Evolutionary conservation across 495 filamentous ascomycete species (phyloP).

Genomic region (Penicillium samsonianum): DNA sequence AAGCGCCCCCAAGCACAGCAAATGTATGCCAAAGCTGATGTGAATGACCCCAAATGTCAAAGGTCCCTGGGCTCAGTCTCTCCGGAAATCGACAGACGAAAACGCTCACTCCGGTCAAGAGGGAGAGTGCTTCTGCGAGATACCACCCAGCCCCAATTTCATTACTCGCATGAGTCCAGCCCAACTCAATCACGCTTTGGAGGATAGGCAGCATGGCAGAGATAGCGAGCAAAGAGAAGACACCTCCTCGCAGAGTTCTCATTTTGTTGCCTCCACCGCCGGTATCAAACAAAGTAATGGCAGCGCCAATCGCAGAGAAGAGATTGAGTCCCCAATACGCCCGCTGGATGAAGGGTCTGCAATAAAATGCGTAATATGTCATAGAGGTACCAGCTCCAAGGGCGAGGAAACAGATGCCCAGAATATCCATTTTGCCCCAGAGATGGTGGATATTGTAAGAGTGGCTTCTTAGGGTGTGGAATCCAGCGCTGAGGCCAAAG

Average conservation of each 20-base stretch:
- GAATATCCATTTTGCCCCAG: constrained; percentile 20
- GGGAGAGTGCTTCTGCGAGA: constrained; percentile 15
- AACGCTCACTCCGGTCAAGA: constrained; percentile 13
- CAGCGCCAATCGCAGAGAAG: constrained; percentile 9
- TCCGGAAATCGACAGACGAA: constrained; percentile 18
- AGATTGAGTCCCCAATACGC: constrained; percentile 12
- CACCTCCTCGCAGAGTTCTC: constrained; percentile 16
- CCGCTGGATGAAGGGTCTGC: constrained; percentile 8
- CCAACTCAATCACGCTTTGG: constrained; percentile 13
- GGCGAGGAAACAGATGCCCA: constrained; percentile 17
- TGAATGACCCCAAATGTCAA: constrained; percentile 22
- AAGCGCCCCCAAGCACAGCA: constrained; percentile 15
- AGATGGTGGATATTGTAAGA: constrained; percentile 17
- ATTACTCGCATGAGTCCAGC: constrained; percentile 12
- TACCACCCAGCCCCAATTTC: constrained; percentile 21
- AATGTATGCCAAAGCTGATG: constrained; percentile 19
- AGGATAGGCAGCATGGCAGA: constrained; percentile 19
- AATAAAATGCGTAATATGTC: constrained; percentile 22
- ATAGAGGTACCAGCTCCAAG: constrained; percentile 14
- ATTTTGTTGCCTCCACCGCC: constrained; percentile 19
- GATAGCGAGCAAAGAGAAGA: constrained; percentile 15
- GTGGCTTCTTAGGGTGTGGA: constrained; percentile 20
- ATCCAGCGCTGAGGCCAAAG: constrained; percentile 12
- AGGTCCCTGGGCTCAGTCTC: constrained; percentile 16
- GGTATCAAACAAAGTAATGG: constrained; percentile 16